A percentile compares a stretch with the other conserved stretches of the same genome.
These are phyloP conservation scores for Populus pruinosa DNA, from an alignment of 345 rosid species.

Conservation along the genomic window DNA sequence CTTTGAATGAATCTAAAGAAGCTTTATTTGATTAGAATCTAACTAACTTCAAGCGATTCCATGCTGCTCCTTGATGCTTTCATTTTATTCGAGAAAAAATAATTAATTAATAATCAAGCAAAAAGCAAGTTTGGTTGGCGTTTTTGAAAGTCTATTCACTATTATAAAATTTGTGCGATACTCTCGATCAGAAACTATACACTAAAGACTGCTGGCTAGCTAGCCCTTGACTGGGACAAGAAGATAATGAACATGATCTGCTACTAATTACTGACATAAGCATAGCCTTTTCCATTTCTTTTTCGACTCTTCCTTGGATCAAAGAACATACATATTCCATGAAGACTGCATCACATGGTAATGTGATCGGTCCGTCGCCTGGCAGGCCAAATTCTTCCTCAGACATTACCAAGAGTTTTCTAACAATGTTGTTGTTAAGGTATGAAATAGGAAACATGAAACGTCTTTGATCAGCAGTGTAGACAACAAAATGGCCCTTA, in stretches of 20 bases:
- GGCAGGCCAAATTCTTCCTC: slow-evolving; percentile 39
- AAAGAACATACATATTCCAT: slow-evolving; percentile 24
- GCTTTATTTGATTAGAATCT: not conserved
- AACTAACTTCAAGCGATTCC: not conserved
- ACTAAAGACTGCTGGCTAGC: not conserved
- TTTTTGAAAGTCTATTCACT: not conserved
- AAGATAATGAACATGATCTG: slow-evolving; percentile 7
- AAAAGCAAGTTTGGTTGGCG: not conserved
- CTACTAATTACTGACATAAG: not conserved
- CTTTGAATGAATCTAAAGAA: not conserved
- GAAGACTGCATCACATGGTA: slow-evolving; percentile 33
- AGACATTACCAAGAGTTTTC: slow-evolving; percentile 24
- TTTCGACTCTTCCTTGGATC: slow-evolving; percentile 3
- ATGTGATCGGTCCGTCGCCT: slow-evolving; percentile 21
- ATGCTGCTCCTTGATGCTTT: not conserved
- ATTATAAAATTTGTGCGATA: not conserved
- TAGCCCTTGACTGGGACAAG: not conserved
- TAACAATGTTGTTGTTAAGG: slow-evolving; percentile 18
- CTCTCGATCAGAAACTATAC: not conserved
- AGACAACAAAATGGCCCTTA: slow-evolving; percentile 36
- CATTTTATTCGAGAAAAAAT: not conserved
- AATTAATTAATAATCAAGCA: too few relatives aligned
- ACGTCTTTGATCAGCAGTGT: slow-evolving; percentile 27
- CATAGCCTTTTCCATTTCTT: slow-evolving; percentile 22
- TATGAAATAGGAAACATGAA: slow-evolving; percentile 27